Evolutionary conservation across 805 yeast genomes (phyloP), one percentile per base, ranked within the genome.

Genomic region (Metschnikowia arizonensis): DNA sequence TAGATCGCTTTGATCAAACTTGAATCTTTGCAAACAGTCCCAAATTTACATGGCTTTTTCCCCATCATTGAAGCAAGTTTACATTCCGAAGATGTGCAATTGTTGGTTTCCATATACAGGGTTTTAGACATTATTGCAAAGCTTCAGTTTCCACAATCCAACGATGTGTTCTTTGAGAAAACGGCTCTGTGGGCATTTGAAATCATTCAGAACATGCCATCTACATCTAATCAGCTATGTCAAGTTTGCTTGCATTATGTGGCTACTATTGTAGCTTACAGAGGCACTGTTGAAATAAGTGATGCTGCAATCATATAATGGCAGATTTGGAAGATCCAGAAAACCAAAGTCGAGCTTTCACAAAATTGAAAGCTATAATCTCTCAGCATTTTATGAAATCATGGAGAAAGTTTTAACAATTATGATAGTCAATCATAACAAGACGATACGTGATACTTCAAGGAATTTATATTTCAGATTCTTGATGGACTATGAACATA

Each of bases 401-500:
- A 82, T 91, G 83, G 95, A 87, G 47, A 75, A 74, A 40, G 83
- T 91, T 3, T 76, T 93, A 8, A 78, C 81, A 47, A 84, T 88
- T 21, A 85, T 93, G 96, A 83, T 93, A 23, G 90, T 96, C 1
- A 88, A 86, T 63, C 96, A 88, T 47, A 74, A 91, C 2, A 78
- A 78, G 41, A 88, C 83, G 57, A 86, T 88, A 43, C 76, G 98
- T 47, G 90, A 85, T 55, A 82, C 85, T 63, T 81, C 97, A 7
- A 77, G 98, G 64, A 78, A 87, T 52, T 81, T 85, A 1, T 93
- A 81, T 60, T 85, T 81, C 62, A 89, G 83, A 56, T 93, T 93
- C 56, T 66, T 93, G 58, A 85, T 88, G 85, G 96, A 89, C 56
- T 93, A 87, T 59, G 98, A 96, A 56, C 97, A 91, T 67, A 89